phyloP scores from a whole-genome alignment of 768 basidiomycete genomes.

The Tricholomella constricta region DNA sequence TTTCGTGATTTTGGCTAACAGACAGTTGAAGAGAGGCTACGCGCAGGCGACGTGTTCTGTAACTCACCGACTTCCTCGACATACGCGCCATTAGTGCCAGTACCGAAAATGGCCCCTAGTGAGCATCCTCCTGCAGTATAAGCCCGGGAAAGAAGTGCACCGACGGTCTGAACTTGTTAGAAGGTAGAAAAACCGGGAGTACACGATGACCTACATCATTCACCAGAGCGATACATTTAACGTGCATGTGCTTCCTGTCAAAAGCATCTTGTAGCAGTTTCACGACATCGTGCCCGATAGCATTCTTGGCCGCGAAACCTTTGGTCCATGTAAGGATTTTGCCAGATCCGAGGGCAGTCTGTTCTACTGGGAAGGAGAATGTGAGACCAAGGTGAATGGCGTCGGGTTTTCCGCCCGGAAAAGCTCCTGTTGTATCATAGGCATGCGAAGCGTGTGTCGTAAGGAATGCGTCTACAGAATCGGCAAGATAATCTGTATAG shows the following conservation, averaged over 20 bases:
- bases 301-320: constrained; percentile 91
- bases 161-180: constrained; percentile 72
- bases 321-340: constrained; percentile 95
- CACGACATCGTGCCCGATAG: constrained; percentile 87
- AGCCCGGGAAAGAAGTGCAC: constrained; percentile 88
- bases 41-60: not conserved
- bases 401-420: constrained; percentile 27
- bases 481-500: constrained; percentile 89
- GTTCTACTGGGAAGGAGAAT: constrained; percentile 97
- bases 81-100: constrained; percentile 98
- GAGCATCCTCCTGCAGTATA: constrained; percentile 93
- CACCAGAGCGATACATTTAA: constrained; percentile 88
- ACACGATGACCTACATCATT: constrained; percentile 70
- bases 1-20: constrained; percentile 75
- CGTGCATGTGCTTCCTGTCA: constrained; percentile 88
- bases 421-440: constrained; percentile 31
- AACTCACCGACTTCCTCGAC: constrained; percentile 73
- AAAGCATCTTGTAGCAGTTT: constrained; percentile 90
- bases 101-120: constrained; percentile 93
- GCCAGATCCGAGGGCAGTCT: constrained; percentile 88
- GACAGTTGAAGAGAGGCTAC: not conserved
- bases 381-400: constrained; percentile 79
- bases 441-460: constrained; percentile 57
- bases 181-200: not conserved
- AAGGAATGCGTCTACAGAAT: constrained; percentile 94